Base-by-base conservation (phyloP, 163 green algal genomes). In the Picocystis sp. region DNA sequence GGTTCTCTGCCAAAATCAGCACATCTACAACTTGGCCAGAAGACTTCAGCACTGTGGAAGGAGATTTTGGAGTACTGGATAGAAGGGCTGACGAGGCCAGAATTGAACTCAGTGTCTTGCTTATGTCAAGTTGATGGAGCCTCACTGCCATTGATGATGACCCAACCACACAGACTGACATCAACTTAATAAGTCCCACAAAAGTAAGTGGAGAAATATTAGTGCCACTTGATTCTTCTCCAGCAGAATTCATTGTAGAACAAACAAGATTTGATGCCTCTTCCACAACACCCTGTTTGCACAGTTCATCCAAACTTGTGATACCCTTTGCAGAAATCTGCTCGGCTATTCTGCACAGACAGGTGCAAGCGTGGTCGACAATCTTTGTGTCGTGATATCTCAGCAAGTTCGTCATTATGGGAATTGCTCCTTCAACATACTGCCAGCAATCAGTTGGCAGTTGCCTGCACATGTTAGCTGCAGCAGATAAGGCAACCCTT, bases 21-120 rank as follows among this genome's bases (percentile, higher is more conserved):
- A 94, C 78, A 53, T 92, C 82, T 17, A 72, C 64, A 55, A 95
- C 69, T 70, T 95, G 83, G 42, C 84, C 82, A 2, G 69, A 60
- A 0, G 83, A 82, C 17, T 79, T 72, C 55, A 93, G 66, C 53
- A 78, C 62, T 6, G 77, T 76, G 11, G 57, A 53, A 1, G 64
- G 56, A 1, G 58, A 74, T 14, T 45, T 52, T 12, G 38, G 34
- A 9, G 33, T 47, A 29, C 53, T 48, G 17, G 53, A 21, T 22
- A 92, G 65, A 29, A 93, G 66, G 83, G 23, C 69, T 84, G 42
- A 22, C 69, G 25, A 43, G 13, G 67, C 56, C 51, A 95, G 66
- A 47, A 92, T 69, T 49, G 63, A 66, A 47, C 58, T 58, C 50
- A 92, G 50, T 14, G 73, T 87, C 47, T 59, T 59, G 2, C 64